A percentile compares a stretch with the other conserved stretches of the same genome.
These are phyloP conservation scores for Colletotrichum sojae DNA, from an alignment of 2,329 filamentous ascomycete genomes.

Conservation along the genomic window DNA sequence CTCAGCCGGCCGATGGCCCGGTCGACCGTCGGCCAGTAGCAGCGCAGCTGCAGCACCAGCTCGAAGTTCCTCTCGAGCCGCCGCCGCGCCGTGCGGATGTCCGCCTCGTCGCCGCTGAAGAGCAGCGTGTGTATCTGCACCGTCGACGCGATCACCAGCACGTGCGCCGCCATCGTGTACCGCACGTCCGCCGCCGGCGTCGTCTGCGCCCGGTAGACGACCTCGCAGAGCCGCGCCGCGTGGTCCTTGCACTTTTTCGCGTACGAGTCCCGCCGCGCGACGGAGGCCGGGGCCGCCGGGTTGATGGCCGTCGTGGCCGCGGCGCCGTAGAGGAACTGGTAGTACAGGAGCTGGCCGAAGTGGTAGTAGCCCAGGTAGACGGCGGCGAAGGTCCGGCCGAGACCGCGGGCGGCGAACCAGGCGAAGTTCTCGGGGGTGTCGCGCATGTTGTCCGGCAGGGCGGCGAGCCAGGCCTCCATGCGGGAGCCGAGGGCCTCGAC, in stretches of 20 bases:
- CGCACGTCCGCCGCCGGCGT: constrained; percentile 55
- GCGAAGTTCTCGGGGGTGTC: constrained; percentile 57
- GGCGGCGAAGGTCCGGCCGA: constrained; percentile 59
- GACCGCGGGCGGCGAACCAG: constrained; percentile 52
- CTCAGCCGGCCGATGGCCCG: constrained; percentile 54
- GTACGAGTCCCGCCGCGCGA: constrained; percentile 49
- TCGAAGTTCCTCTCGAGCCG: constrained; percentile 61
- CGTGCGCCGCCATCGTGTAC: constrained; percentile 61
- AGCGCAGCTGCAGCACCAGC: constrained; percentile 55
- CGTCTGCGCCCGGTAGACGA: constrained; percentile 56
- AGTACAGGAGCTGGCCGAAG: constrained; percentile 62
- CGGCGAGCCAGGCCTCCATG: constrained; percentile 53
- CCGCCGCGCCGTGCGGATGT: constrained; percentile 51
- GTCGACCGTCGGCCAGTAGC: constrained; percentile 58
- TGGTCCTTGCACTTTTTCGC: constrained; percentile 56
- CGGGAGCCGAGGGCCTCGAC: constrained; percentile 49
- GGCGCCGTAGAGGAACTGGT: constrained; percentile 56
- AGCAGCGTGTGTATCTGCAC: constrained; percentile 62
- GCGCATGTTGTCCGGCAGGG: constrained; percentile 52
- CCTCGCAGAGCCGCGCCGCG: constrained; percentile 54
- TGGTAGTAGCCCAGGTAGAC: constrained; percentile 63
- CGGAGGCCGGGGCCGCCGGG: constrained; percentile 29
- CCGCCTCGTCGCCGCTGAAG: constrained; percentile 52
- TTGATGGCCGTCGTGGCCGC: constrained; percentile 41
- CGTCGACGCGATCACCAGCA: constrained; percentile 61